These are phyloP conservation scores for Penicillium olsonii DNA, from an alignment of 2,329 filamentous ascomycete genomes.

Conservation along the genomic window DNA sequence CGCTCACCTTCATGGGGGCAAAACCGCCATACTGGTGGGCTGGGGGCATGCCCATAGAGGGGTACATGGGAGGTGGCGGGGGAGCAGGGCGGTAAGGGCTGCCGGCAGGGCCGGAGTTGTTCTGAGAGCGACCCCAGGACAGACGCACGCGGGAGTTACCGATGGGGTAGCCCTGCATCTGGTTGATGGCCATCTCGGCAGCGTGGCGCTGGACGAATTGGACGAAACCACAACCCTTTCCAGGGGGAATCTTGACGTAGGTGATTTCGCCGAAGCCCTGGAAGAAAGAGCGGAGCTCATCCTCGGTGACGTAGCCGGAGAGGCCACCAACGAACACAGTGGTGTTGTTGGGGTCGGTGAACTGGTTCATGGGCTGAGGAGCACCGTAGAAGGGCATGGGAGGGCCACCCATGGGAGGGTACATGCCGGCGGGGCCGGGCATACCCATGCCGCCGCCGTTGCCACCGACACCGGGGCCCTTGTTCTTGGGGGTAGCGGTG, in stretches of 20 bases:
- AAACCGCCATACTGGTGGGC: constrained; percentile 64
- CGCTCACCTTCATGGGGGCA: constrained; percentile 66
- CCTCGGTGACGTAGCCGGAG: constrained; percentile 97
- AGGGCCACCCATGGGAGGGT: constrained; percentile 66
- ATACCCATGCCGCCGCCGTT: constrained; percentile 53
- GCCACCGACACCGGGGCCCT: constrained; percentile 57
- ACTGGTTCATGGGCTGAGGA: constrained; percentile 94
- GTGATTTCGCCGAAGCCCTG: constrained; percentile 99
- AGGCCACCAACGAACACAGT: constrained; percentile 97
- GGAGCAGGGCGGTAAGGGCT: constrained; percentile 96
- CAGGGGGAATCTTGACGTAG: constrained; percentile 98
- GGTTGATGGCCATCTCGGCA: constrained; percentile 99
- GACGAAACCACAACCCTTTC: constrained; percentile 98
- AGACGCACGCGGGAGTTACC: constrained; percentile 97
- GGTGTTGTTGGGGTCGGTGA: constrained; percentile 99
- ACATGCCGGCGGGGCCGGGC: constrained; percentile 62
- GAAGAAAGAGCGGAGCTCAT: constrained; percentile 99
- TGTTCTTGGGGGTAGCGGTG: constrained; percentile 95
- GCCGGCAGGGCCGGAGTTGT: constrained; percentile 95
- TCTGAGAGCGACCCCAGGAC: constrained; percentile 97
- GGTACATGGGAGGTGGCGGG: constrained; percentile 69
- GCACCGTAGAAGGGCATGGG: constrained; percentile 66
- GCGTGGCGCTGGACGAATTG: constrained; percentile 99
- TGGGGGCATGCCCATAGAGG: constrained; percentile 68
- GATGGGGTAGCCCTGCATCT: constrained; percentile 99